phyloP scores from a whole-genome alignment of 192 early-diverging fungal species.

The Podila verticillata region DNA sequence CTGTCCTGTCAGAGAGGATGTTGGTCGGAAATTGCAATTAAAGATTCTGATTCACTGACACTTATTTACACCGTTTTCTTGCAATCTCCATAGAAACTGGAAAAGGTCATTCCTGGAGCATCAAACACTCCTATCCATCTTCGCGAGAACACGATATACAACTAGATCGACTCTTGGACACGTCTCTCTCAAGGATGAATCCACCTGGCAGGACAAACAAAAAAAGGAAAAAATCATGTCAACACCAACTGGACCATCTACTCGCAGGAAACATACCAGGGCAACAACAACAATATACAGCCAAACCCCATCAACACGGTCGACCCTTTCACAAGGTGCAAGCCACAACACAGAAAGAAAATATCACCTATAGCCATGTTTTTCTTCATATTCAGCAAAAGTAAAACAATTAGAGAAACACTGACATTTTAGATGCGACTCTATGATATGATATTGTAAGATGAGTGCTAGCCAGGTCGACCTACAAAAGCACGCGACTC shows the following conservation, averaged over 20 bases:
- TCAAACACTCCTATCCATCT: slow-evolving; percentile 55
- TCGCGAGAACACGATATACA: slow-evolving; percentile 49
- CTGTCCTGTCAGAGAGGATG: neutral
- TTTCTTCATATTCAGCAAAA: too few relatives aligned
- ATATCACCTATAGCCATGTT: too few relatives aligned
- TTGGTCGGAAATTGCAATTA: neutral
- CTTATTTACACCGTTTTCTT: neutral
- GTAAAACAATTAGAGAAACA: too few relatives aligned
- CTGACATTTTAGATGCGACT: too few relatives aligned
- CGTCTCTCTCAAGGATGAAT: neutral
- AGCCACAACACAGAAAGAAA: too few relatives aligned
- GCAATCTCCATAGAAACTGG: slow-evolving; percentile 58
- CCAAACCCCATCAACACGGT: too few relatives aligned
- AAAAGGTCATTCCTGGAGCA: slow-evolving; percentile 75
- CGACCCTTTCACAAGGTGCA: too few relatives aligned
- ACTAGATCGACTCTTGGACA: slow-evolving; percentile 14
- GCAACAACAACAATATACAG: too few relatives aligned
- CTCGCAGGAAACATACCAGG: too few relatives aligned
- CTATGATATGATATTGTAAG: neutral
- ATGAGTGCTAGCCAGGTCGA: neutral
- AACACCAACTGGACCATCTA: too few relatives aligned
- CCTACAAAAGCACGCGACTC: neutral
- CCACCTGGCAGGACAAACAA: too few relatives aligned
- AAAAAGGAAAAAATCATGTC: neutral
- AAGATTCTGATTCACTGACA: neutral